Evolutionary conservation across 129 eudicot species (phyloP), one percentile per base, ranked within the genome.

Genomic region (Apium graveolens): DNA sequence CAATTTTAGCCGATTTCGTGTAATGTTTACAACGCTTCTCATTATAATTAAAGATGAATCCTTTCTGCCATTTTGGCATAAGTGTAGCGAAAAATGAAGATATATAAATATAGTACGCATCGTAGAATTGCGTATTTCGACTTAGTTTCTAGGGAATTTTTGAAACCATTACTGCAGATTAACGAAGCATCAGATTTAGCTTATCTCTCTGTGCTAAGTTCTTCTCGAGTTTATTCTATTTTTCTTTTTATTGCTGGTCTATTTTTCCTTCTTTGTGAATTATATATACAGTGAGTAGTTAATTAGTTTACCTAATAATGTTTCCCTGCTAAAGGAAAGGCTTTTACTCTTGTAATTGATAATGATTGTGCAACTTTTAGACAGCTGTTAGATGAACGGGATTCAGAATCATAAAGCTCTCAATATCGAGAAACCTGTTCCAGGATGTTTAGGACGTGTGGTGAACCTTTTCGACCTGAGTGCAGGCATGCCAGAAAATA

Each of bases 401-500:
- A 70, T 82, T 66, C 88, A 89, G 42, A 84, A 83, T 77, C 85
- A 76, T 16, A 87, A 83, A 82, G 74, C 77, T 84, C 68, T 73
- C 27, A 82, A 82, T 78, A 48, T 78, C 71, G 91, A 89, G 74
- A 88, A 86, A 70, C 89, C 94, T 37, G 37, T 87, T 75, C 90
- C 91, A 71, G 97, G 94, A 76, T 95, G 99, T 81, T 87, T 95
- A 84, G 97, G 99, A 80, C 87, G 91, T 81, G 84, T 90, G 92
- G 99, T 87, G 63, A 92, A 95, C 76, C 89, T 90, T 18, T 95
- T 92, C 70, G 97, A 95, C 79, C 74, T 87, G 78, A 86, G 84
- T 51, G 63, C 89, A 2, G 83, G 89, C 74, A 74, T 92, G 75
- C 83, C 89, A 75, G 80, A 89, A 85, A 86, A 92, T 82, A 84